Evolutionary conservation across 2,329 filamentous ascomycete species (phyloP).

Genomic region (Sarocladium kiliense): DNA sequence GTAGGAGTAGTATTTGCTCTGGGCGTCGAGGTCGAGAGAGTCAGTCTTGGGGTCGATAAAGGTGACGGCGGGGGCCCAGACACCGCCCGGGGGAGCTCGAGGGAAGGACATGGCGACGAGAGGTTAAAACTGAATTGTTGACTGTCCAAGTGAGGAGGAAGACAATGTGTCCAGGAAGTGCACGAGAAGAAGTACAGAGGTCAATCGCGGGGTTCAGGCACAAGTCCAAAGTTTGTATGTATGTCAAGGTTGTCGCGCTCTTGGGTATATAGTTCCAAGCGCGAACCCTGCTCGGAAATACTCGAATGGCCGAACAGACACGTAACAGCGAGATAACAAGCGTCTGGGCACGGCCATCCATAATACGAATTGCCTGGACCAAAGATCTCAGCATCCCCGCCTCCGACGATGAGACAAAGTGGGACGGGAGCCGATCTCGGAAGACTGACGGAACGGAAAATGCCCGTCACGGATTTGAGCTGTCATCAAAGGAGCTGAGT

Average conservation of each 20-base stretch:
- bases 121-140: neutral
- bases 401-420: neutral
- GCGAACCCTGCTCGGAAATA: too few relatives aligned
- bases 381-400: neutral
- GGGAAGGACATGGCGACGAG: neutral
- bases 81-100: conserved; percentile 23
- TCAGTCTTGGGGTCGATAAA: conserved; percentile 47
- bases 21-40: conserved; percentile 39
- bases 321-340: neutral
- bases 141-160: too few relatives aligned
- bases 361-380: too few relatives aligned
- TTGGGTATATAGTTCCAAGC: too few relatives aligned
- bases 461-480: too few relatives aligned
- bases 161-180: too few relatives aligned
- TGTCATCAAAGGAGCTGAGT: too few relatives aligned
- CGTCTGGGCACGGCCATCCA: neutral
- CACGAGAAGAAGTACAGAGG: too few relatives aligned
- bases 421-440: neutral
- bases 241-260: too few relatives aligned
- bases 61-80: conserved; percentile 49
- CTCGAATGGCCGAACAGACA: neutral
- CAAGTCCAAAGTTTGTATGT: too few relatives aligned
- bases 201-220: too few relatives aligned
- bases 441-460: neutral
- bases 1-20: conserved; percentile 46